phyloP scores from a whole-genome alignment of 257 asterid species.

The Orobanche coerulescens region DNA sequence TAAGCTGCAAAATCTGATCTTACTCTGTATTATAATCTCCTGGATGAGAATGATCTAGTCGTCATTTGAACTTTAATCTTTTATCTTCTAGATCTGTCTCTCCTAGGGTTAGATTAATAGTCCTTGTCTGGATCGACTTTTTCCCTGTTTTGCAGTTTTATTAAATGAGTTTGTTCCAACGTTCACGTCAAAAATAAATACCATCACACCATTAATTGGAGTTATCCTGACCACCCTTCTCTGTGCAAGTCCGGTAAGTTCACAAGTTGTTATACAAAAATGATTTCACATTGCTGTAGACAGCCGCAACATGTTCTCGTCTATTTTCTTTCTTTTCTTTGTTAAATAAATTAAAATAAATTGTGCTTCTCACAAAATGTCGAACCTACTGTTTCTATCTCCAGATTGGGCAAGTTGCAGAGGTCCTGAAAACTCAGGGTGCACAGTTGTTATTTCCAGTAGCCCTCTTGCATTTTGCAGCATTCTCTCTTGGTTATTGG shows the following conservation, averaged over 20 bases:
- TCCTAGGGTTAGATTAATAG: background rate
- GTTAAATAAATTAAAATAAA: no score
- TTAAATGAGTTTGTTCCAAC: constrained; percentile 81
- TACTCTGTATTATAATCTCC: constrained; percentile 1
- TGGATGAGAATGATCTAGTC: background rate
- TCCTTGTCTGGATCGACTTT: background rate
- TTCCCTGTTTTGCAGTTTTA: constrained; percentile 54
- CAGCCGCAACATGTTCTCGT: no score
- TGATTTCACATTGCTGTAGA: background rate
- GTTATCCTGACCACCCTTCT: constrained; percentile 90
- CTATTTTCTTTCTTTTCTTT: background rate
- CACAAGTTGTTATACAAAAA: constrained; percentile 9
- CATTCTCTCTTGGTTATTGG: constrained; percentile 76
- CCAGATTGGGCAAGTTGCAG: constrained; percentile 95
- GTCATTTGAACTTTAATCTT: background rate
- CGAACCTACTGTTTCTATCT: constrained; percentile 10
- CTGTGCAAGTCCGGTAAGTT: constrained; percentile 95
- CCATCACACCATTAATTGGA: constrained; percentile 80
- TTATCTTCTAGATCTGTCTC: constrained; percentile 9
- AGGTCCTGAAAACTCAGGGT: constrained; percentile 87
- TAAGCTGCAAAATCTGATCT: constrained; percentile 29
- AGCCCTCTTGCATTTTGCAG: constrained; percentile 78
- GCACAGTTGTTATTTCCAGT: constrained; percentile 72
- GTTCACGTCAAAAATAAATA: constrained; percentile 75
- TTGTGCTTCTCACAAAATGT: background rate